Evolutionary conservation across 2,329 filamentous ascomycete genomes (phyloP).

Genomic region (Ophidiomyces ophidiicola): DNA sequence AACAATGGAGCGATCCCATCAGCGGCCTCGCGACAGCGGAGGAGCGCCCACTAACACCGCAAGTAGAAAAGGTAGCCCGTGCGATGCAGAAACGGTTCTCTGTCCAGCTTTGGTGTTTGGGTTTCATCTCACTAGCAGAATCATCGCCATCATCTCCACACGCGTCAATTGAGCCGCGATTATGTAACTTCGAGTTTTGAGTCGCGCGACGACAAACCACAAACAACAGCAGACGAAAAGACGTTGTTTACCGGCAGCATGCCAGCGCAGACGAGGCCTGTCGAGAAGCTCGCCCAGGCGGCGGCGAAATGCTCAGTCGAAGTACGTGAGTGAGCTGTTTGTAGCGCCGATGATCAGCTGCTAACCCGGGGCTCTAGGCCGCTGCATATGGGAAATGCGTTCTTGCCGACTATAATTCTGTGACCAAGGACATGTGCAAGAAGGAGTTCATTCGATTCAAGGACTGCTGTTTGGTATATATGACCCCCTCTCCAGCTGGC

Average conservation of each 20-base stretch:
- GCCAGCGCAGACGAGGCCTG: constrained; percentile 45
- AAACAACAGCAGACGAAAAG: not conserved
- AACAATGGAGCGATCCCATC: constrained; percentile 1
- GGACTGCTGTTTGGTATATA: constrained; percentile 66
- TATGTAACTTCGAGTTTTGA: no score
- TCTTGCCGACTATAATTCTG: constrained; percentile 74
- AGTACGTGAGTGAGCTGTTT: constrained; percentile 32
- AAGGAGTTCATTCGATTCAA: constrained; percentile 77
- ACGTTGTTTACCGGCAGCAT: constrained; percentile 23
- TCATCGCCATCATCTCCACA: no score
- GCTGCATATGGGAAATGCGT: constrained; percentile 84
- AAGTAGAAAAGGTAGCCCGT: no score
- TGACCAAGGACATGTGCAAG: constrained; percentile 81
- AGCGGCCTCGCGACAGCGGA: not conserved
- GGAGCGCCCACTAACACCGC: no score
- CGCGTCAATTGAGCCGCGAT: no score
- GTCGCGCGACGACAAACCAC: not conserved
- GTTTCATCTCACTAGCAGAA: no score
- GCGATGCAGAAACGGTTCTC: no score
- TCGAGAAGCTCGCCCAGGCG: constrained; percentile 57
- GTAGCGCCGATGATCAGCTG: not conserved
- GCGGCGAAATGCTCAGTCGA: constrained; percentile 54
- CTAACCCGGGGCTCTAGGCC: constrained; percentile 57
- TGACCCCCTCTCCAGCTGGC: not conserved
- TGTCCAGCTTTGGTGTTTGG: no score